Percentiles rank a stretch among this genome's conserved stretches.
phyloP scores from a whole-genome alignment of 2,329 filamentous ascomycete genomes.

The Didymella glomerata region DNA sequence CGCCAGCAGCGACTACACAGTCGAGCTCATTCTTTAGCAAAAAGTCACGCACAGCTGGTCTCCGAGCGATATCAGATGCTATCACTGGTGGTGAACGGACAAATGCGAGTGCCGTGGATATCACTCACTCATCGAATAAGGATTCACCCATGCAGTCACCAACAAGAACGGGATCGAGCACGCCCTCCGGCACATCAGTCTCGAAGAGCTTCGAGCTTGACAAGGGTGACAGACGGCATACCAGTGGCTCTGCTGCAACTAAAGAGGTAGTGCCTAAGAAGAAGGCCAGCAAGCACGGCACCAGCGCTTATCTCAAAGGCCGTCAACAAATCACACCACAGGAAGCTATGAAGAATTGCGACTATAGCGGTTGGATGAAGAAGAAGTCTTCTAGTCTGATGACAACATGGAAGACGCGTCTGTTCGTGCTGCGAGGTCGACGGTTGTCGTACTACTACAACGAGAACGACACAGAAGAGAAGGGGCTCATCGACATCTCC shows the following conservation, averaged over 20 bases:
- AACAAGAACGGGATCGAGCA: conserved; percentile 77
- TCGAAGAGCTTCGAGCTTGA: conserved; percentile 81
- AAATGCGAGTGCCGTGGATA: conserved; percentile 52
- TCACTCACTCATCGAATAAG: conserved; percentile 56
- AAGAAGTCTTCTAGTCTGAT: conserved; percentile 97
- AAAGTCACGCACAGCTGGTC: conserved; percentile 66
- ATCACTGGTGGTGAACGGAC: conserved; percentile 64
- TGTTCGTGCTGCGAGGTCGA: conserved; percentile 94
- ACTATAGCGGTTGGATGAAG: conserved; percentile 99
- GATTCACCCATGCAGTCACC: conserved; percentile 68
- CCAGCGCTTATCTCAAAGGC: conserved; percentile 90
- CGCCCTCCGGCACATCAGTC: conserved; percentile 64
- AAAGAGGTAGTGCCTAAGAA: conserved; percentile 42
- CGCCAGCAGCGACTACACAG: conserved; percentile 44
- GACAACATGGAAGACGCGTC: conserved; percentile 94
- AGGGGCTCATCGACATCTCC: conserved; percentile 96
- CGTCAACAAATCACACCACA: conserved; percentile 80
- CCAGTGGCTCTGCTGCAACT: conserved; percentile 55
- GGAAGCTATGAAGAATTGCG: conserved; percentile 84
- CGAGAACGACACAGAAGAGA: conserved; percentile 89
- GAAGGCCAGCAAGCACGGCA: conserved; percentile 86
- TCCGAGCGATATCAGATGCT: conserved; percentile 84
- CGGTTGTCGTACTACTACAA: conserved; percentile 96
- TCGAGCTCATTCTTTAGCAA: conserved; percentile 52
- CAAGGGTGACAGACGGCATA: conserved; percentile 64